Conservation (phyloP, 1,139 yeast genomes). For the Petasospora rhodanensis region DNA sequence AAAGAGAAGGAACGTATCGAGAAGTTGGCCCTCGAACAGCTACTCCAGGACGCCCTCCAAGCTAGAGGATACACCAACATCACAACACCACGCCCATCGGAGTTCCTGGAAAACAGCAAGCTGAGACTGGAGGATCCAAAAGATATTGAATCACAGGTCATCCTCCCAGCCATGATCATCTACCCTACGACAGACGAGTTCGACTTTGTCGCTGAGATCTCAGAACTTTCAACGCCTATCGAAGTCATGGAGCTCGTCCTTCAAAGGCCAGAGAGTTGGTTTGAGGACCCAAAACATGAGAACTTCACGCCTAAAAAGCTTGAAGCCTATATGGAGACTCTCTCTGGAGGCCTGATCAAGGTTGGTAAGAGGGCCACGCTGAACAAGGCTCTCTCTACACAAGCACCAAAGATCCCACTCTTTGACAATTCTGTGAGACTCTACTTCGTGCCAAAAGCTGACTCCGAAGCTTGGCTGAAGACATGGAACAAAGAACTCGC, state of each 20-base stretch:
- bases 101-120: slow-evolving; percentile 30
- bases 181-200: slow-evolving; percentile 86
- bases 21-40: slow-evolving; percentile 30
- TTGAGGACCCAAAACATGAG: slow-evolving; percentile 55
- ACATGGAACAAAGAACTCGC: slow-evolving; percentile 67
- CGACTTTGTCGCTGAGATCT: slow-evolving; percentile 70
- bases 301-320: slow-evolving; percentile 57
- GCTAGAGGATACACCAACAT: slow-evolving; percentile 50
- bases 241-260: slow-evolving; percentile 54
- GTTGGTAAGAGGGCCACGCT: slow-evolving; percentile 75
- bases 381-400: slow-evolving; percentile 58
- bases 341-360: slow-evolving; percentile 78
- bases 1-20: slow-evolving; percentile 25
- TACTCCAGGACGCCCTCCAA: slow-evolving; percentile 49
- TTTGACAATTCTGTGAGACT: slow-evolving; percentile 72
- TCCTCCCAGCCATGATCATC: slow-evolving; percentile 73
- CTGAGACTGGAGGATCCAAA: slow-evolving; percentile 59
- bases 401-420: slow-evolving; percentile 65
- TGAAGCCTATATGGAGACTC: slow-evolving; percentile 79
- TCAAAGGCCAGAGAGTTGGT: slow-evolving; percentile 70
- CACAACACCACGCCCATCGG: slow-evolving; percentile 45
- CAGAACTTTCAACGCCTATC: slow-evolving; percentile 61
- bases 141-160: slow-evolving; percentile 74
- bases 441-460: slow-evolving; percentile 74
- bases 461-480: slow-evolving; percentile 59